Conservation (phyloP, 371 early-diverging fungal species). For the Lichtheimia ramosa region DNA sequence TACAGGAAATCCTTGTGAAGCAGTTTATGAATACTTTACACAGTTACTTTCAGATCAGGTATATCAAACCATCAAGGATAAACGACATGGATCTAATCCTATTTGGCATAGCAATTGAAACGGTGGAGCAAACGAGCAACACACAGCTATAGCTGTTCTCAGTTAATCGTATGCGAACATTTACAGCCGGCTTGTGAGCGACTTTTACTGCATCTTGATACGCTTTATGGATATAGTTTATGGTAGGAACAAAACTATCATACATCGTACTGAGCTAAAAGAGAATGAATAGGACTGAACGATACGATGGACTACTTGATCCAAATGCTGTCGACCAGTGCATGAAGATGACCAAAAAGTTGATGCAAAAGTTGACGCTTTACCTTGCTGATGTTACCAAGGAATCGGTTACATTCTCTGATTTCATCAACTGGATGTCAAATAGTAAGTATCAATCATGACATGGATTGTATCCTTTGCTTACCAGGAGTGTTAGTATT, state of each 20-base stretch:
- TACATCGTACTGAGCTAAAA: neutral
- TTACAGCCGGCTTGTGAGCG: slow-evolving; percentile 9
- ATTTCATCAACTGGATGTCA: slow-evolving; percentile 5
- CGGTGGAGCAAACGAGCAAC: slow-evolving; percentile 4
- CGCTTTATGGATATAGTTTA: slow-evolving; percentile 6
- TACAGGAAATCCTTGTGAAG: slow-evolving; percentile 10
- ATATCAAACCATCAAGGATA: neutral
- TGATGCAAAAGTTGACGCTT: neutral
- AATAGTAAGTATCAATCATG: neutral
- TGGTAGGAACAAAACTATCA: neutral
- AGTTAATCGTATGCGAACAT: slow-evolving; percentile 2
- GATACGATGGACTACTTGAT: slow-evolving; percentile 4
- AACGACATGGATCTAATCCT: neutral
- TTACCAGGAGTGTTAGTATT: neutral
- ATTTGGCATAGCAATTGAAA: slow-evolving; percentile 7
- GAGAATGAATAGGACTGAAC: slow-evolving; percentile 1
- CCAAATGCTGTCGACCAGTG: neutral
- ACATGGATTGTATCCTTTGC: neutral
- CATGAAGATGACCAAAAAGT: neutral
- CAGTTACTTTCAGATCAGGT: slow-evolving; percentile 4
- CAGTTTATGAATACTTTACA: slow-evolving; percentile 9
- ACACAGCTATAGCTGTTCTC: slow-evolving; percentile 4
- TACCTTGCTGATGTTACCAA: slow-evolving; percentile 2
- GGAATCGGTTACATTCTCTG: neutral
- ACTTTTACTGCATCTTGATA: slow-evolving; percentile 2